A percentile compares a stretch with the other conserved stretches of the same genome.
phyloP scores from a whole-genome alignment of 345 rosid species.

The Pistacia vera region DNA sequence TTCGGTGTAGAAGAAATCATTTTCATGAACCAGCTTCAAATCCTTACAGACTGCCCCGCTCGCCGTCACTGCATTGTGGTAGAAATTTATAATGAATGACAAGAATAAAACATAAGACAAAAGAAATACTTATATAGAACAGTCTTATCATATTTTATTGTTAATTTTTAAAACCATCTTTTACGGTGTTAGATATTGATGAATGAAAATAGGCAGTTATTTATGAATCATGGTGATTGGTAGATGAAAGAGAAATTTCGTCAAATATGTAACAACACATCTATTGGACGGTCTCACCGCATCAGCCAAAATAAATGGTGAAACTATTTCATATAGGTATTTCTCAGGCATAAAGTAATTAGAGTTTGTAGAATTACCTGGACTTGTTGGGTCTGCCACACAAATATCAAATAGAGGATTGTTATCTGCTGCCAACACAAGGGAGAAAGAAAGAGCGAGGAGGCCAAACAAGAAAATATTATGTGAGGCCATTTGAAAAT shows the following conservation, averaged over 20 bases:
- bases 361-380: not conserved
- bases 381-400: not conserved
- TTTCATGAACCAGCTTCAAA: not conserved
- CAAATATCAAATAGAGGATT: not conserved
- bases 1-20: slow-evolving; percentile 11
- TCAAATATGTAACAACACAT: too few species aligned
- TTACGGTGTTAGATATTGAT: too few species aligned
- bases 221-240: not conserved
- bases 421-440: not conserved
- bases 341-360: too few species aligned
- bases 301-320: too few species aligned
- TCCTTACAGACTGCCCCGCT: slow-evolving; percentile 19
- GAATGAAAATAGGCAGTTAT: too few species aligned
- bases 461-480: not conserved
- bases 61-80: not conserved
- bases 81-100: not conserved
- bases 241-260: not conserved
- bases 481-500: not conserved
- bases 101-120: not conserved
- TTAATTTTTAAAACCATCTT: too few species aligned
- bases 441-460: not conserved
- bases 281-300: too few species aligned
- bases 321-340: too few species aligned
- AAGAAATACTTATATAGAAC: too few species aligned
- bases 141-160: too few species aligned